Base-by-base conservation (phyloP, 2,329 filamentous ascomycete genomes). In the Rutstroemia sp. region DNA sequence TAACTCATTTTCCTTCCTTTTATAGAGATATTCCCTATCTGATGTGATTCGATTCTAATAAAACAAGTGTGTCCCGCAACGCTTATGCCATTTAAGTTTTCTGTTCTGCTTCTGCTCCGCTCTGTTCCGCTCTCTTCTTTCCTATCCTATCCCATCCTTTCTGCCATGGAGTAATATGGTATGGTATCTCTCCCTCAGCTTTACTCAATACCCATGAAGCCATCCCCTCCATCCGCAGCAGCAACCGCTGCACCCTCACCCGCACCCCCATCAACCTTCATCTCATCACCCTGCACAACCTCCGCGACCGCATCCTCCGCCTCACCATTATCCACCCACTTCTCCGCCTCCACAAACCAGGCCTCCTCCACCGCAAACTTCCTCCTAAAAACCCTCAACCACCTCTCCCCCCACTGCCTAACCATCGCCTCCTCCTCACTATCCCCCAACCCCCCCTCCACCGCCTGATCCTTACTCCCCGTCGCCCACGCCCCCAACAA, bases 301-400 rank as follows among this genome's bases (percentile, higher is more conserved):
- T 12, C 36, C 12, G 14, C 54, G 45, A 3, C 48, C 51, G 46
- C 51, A 19, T 27, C 54, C 59, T 54, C 51, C 14, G 57, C 60
- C 27, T 57, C 53, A 10, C 59, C 48, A 48, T 30, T 30, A 30
- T 60, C 59, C 6, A 55, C 25, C 52, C 52, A 55, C 63, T 69
- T 72, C 50, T 58, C 67, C 3, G 69, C 69, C 62, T 76, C 74
- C 8, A 72, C 56, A 51, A 78, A 66, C 67, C 81, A 82, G 0
- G 87, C 81, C 72, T 96, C 91, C 73, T 97, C 92, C 14, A 97
- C 89, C 2, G 88, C 89, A 14, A 82, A 82, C 72, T 90, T 87
- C 45, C 94, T 79, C 65, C 84, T 77, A 71, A 96, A 96, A 1
- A 94, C 90, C 34, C 89, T 80, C 60, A 89, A 75, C 94, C 94